Evolutionary conservation across 192 early-diverging fungal genomes (phyloP).

Genomic region (Coemansia sp.): DNA sequence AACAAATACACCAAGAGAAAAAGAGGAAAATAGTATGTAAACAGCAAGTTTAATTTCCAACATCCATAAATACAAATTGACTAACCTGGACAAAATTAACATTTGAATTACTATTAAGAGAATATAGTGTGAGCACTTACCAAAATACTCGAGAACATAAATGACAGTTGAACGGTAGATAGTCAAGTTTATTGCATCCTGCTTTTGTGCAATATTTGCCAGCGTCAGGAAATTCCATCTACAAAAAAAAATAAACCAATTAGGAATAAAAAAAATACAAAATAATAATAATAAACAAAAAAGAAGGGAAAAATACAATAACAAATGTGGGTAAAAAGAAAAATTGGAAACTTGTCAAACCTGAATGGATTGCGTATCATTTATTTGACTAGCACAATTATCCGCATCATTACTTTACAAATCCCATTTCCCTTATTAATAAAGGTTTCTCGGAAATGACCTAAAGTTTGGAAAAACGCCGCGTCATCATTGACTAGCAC

Average conservation of each 20-base stretch:
- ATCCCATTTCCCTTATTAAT: too few species aligned
- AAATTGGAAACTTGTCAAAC: neutral
- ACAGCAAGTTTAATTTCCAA: too few species aligned
- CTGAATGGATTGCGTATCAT: too few species aligned
- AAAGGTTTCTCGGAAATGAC: too few species aligned
- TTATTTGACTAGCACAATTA: too few species aligned
- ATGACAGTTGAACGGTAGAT: slow-evolving; percentile 50
- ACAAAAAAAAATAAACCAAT: slow-evolving; percentile 3
- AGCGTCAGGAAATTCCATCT: slow-evolving; percentile 69
- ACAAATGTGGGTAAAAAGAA: neutral
- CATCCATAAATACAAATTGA: too few species aligned
- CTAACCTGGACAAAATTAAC: neutral
- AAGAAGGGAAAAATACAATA: neutral
- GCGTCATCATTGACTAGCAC: too few species aligned
- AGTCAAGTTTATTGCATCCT: slow-evolving; percentile 59
- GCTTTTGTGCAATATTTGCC: slow-evolving; percentile 64
- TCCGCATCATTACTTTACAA: too few species aligned
- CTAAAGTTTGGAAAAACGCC: too few species aligned
- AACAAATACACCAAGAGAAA: too few species aligned
- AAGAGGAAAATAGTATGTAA: too few species aligned
- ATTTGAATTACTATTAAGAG: neutral
- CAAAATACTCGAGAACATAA: slow-evolving; percentile 50
- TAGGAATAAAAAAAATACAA: slow-evolving; percentile 4
- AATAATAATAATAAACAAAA: neutral
- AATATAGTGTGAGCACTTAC: slow-evolving; percentile 23